Evolutionary conservation across 768 basidiomycete species (phyloP).

Genomic region (Pholiota conissans): DNA sequence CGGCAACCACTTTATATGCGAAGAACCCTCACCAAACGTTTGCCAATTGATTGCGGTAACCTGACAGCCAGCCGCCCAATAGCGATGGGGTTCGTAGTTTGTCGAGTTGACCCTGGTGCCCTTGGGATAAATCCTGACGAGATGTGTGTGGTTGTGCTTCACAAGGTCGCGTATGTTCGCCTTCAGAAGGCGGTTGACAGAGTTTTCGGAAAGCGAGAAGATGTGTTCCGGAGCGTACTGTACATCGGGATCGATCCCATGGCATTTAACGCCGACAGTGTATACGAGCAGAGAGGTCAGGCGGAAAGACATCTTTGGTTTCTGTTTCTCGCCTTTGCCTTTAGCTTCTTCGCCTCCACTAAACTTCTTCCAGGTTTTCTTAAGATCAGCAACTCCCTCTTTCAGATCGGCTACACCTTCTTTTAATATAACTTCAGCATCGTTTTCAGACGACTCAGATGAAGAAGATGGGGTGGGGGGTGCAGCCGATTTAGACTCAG

Average conservation of each 20-base stretch:
- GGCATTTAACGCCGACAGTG: conserved; percentile 94
- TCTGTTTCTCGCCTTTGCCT: conserved; percentile 26
- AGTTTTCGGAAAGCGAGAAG: conserved; percentile 90
- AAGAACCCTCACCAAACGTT: conserved; percentile 69
- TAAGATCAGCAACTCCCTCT: conserved; percentile 19
- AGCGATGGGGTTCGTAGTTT: conserved; percentile 90
- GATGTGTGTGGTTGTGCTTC: conserved; percentile 85
- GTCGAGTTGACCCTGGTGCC: conserved; percentile 80
- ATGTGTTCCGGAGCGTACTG: conserved; percentile 84
- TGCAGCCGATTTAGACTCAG: conserved; percentile 45
- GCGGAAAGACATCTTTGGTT: conserved; percentile 72
- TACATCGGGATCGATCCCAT: conserved; percentile 89
- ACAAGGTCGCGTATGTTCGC: conserved; percentile 67
- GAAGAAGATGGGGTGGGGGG: conserved; percentile 38
- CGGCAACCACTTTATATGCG: neutral
- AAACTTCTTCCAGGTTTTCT: conserved; percentile 26
- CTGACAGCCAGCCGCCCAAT: conserved; percentile 90
- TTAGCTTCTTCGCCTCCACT: conserved; percentile 17
- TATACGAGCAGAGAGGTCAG: conserved; percentile 87
- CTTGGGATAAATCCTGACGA: conserved; percentile 89
- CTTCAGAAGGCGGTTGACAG: conserved; percentile 77
- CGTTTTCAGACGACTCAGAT: conserved; percentile 21
- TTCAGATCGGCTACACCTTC: conserved; percentile 19
- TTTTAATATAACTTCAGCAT: conserved; percentile 17
- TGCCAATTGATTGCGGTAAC: conserved; percentile 98